phyloP scores from a whole-genome alignment of 305 asterid genomes.

The Andrographis paniculata region DNA sequence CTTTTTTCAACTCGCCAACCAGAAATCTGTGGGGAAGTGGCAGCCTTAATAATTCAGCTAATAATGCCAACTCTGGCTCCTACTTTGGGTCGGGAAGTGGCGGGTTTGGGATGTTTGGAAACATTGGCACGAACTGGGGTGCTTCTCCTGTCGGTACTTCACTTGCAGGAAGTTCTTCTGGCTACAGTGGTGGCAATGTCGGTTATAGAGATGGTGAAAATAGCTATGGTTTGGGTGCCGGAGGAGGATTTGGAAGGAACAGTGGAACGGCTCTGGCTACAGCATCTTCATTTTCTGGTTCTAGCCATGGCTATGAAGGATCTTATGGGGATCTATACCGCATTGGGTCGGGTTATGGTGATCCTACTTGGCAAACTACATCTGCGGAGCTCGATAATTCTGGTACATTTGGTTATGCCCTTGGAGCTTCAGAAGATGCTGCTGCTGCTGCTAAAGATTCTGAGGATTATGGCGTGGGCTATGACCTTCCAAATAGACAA shows the following conservation, averaged over 20 bases:
- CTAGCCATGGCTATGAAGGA: conserved; percentile 61
- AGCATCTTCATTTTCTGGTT: conserved; percentile 43
- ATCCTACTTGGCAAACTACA: conserved; percentile 65
- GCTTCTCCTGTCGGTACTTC: conserved; percentile 40
- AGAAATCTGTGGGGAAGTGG: conserved; percentile 66
- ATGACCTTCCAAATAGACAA: conserved; percentile 69
- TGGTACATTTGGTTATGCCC: conserved; percentile 62
- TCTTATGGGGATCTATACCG: conserved; percentile 66
- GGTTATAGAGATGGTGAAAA: conserved; percentile 63
- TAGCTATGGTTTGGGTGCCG: conserved; percentile 50
- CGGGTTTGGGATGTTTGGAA: conserved; percentile 65
- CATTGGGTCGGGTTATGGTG: conserved; percentile 57
- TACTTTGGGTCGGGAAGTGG: conserved; percentile 66
- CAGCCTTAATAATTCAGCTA: conserved; percentile 41
- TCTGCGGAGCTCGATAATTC: conserved; percentile 52
- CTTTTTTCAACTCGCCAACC: conserved; percentile 39
- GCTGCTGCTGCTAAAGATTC: conserved; percentile 48
- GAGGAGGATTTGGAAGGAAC: conserved; percentile 69
- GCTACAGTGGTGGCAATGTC: conserved; percentile 41
- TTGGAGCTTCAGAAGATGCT: conserved; percentile 50
- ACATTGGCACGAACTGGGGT: conserved; percentile 60
- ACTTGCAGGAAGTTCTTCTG: conserved; percentile 51
- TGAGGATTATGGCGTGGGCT: conserved; percentile 62
- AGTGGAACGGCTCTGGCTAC: conserved; percentile 41
- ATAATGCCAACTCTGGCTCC: conserved; percentile 49